Conservation (phyloP, 139 green algal genomes). For the Deuterostichococcus epilithicus region DNA sequence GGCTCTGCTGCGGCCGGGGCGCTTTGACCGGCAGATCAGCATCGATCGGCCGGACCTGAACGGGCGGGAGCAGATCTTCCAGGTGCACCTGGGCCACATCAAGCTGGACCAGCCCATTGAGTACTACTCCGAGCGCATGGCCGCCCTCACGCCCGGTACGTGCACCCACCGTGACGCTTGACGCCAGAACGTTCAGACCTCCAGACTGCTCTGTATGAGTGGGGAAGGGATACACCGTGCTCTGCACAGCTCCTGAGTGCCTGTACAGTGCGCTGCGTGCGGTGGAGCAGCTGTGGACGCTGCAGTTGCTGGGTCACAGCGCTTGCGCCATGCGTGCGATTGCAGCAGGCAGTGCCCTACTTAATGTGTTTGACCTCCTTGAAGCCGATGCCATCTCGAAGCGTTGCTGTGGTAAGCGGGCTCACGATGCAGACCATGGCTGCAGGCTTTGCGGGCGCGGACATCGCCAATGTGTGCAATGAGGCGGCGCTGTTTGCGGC, state of each 20-base stretch:
- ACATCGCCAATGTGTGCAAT: conserved; percentile 99
- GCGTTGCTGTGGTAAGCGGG: no score
- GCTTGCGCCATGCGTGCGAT: no score
- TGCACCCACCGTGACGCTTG: no score
- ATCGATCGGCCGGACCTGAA: conserved; percentile 96
- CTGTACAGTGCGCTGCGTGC: no score
- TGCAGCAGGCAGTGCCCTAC: no score
- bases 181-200: no score
- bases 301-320: no score
- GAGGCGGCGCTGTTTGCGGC: conserved; percentile 96
- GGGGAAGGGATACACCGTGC: not conserved
- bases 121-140: conserved; percentile 85
- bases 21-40: conserved; percentile 96
- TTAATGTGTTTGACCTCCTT: no score
- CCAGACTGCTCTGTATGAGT: not conserved
- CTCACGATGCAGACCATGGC: no score
- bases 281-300: no score
- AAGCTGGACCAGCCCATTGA: conserved; percentile 75
- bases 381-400: no score
- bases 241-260: not conserved
- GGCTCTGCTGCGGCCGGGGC: conserved; percentile 90
- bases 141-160: conserved; percentile 88
- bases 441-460: conserved; percentile 63
- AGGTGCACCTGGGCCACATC: conserved; percentile 80
- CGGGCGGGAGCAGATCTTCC: conserved; percentile 95